Conservation (phyloP, 495 filamentous ascomycete species). For the Amphirosellinia nigrospora region DNA sequence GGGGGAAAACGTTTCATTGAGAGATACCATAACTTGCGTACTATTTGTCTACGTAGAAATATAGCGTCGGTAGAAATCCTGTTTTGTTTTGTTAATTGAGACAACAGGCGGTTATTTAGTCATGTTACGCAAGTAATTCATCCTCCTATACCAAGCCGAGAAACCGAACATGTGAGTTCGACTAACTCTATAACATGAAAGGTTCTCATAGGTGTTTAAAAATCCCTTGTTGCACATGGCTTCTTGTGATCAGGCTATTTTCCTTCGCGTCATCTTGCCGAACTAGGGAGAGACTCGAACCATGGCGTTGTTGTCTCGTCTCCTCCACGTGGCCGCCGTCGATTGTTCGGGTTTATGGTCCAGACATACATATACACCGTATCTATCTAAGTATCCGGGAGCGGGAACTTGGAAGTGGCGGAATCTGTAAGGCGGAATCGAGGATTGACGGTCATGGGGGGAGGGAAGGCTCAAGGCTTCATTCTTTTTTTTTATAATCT, state of each 20-base stretch:
- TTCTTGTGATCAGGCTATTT: not conserved
- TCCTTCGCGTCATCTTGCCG: not conserved
- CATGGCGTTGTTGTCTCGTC: conserved; percentile 5
- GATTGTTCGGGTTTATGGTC: conserved; percentile 18
- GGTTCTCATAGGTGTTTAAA: not conserved
- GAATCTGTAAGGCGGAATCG: not conserved
- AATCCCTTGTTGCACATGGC: conserved; percentile 3
- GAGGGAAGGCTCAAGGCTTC: not conserved
- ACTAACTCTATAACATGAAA: not conserved
- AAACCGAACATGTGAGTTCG: not conserved
- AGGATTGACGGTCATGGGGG: not conserved
- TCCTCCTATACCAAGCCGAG: not conserved
- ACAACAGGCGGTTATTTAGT: conserved; percentile 1
- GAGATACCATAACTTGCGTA: not conserved
- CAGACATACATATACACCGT: conserved; percentile 5
- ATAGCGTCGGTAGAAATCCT: not conserved
- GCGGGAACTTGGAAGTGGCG: not conserved
- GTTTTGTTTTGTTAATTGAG: not conserved
- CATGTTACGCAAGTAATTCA: not conserved
- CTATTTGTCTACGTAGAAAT: not conserved
- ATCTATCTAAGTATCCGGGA: too few relatives aligned
- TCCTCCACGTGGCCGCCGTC: conserved; percentile 11
- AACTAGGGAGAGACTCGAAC: not conserved
- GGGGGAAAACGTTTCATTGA: not conserved
- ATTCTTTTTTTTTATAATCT: not conserved